These are phyloP conservation scores for Trametes sp. DNA, from an alignment of 1,284 basidiomycete genomes.

Conservation along the genomic window DNA sequence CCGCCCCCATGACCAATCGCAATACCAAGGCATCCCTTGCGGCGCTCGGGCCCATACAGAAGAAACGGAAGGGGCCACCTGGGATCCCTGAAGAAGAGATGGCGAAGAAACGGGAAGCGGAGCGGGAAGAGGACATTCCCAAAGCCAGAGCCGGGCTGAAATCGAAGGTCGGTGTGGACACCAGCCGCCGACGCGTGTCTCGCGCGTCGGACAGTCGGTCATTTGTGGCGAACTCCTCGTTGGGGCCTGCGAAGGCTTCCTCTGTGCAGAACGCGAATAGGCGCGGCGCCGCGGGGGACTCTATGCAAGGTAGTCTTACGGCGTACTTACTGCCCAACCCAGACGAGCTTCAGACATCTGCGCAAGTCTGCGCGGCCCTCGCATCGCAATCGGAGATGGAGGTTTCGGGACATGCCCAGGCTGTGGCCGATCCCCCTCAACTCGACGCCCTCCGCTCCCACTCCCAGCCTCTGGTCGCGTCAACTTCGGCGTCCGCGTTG, in stretches of 20 bases:
- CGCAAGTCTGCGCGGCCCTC: not conserved
- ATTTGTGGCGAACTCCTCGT: not conserved
- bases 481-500: no score
- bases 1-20: not conserved
- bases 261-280: not conserved
- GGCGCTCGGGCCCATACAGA: not conserved
- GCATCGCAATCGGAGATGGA: not conserved
- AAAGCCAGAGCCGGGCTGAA: not conserved
- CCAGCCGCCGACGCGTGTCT: not conserved
- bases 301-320: not conserved
- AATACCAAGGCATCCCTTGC: not conserved
- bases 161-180: not conserved
- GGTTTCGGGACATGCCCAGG: no score
- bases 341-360: not conserved
- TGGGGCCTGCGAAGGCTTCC: not conserved
- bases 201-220: not conserved
- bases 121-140: not conserved
- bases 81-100: not conserved
- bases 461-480: no score
- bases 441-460: no score
- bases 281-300: not conserved
- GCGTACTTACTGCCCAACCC: not conserved
- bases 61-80: constrained; percentile 16
- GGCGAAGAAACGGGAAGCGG: not conserved
- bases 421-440: no score